Conservation (phyloP, 1,284 basidiomycete genomes). For the Flammula alnicola region DNA sequence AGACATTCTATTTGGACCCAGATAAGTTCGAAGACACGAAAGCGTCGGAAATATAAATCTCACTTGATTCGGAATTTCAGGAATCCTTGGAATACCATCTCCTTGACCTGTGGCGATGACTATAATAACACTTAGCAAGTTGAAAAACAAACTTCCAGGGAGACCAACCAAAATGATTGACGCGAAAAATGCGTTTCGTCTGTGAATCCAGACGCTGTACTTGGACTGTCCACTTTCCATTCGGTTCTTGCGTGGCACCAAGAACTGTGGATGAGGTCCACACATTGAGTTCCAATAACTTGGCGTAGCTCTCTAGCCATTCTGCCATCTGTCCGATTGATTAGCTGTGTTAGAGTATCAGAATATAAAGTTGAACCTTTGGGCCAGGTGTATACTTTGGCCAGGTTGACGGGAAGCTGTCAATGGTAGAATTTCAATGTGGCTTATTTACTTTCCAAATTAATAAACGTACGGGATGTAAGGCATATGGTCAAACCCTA, state of each 20-base stretch:
- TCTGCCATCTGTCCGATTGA: slow-evolving; percentile 39
- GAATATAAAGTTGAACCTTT: slow-evolving; percentile 40
- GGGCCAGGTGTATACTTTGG: slow-evolving; percentile 62
- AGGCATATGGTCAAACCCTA: slow-evolving; percentile 60
- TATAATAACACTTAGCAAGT: slow-evolving; percentile 25
- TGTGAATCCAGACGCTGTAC: slow-evolving; percentile 57
- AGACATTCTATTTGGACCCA: slow-evolving; percentile 43
- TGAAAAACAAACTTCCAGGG: not conserved
- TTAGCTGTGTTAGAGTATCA: not conserved
- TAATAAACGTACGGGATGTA: slow-evolving; percentile 42
- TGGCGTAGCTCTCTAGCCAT: slow-evolving; percentile 69
- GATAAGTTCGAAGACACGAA: not conserved
- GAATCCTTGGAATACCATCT: slow-evolving; percentile 50
- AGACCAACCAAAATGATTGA: slow-evolving; percentile 40
- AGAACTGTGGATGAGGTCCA: slow-evolving; percentile 60
- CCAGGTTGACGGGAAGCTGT: slow-evolving; percentile 63
- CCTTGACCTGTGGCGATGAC: slow-evolving; percentile 65
- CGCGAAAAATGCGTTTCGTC: slow-evolving; percentile 49
- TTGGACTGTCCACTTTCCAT: slow-evolving; percentile 33
- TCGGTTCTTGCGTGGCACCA: slow-evolving; percentile 45
- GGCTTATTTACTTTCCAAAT: not conserved
- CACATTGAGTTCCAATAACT: slow-evolving; percentile 63
- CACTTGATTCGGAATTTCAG: slow-evolving; percentile 31
- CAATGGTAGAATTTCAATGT: not conserved
- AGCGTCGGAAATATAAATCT: not conserved